Base-by-base conservation (phyloP, 768 basidiomycete genomes). In the Termitomyces heimii region DNA sequence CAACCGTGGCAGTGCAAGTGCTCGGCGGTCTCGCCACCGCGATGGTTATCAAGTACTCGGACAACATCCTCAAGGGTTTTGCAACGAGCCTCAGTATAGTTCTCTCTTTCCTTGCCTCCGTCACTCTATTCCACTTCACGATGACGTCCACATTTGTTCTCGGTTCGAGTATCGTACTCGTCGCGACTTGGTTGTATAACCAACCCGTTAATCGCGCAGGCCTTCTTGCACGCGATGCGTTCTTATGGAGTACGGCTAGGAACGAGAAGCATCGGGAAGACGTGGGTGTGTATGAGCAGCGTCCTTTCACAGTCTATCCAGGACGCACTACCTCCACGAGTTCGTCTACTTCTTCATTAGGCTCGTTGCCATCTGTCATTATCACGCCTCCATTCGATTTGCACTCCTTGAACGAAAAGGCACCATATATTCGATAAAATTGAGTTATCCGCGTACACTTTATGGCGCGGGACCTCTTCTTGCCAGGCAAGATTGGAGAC, bases 41-140 rank as follows among this genome's bases (percentile, higher is more conserved):
- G 1, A 71, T 98, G 31, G 97, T 98, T 57, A 98, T 98, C 80
- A 93, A 95, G 70, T 96, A 98, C 68, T 90, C 91, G 55, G 93
- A 94, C 72, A 98, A 97, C 69, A 92, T 92, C 64, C 77, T 92
- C 66, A 96, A 97, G 47, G 96, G 96, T 34, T 98, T 98, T 67
- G 96, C 96, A 12, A 98, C 96, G 4, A 91, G 88, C 61, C 77
- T 98, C 60, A 90, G 88, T 72, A 98, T 98, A 70, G 86, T 98
- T 67, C 84, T 98, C 60, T 94, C 94, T 26, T 98, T 97, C 82
- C 77, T 94, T 55, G 94, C 90, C 2, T 94, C 91, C 5, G 88
- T 97, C 53, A 84, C 84, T 22, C 83, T 98, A 37, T 98, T 98
- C 80, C 77, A 89, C 69, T 94, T 95, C 77, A 81, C 81, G 50